phyloP scores from a whole-genome alignment of 176 grass and related monocot species.

The Alloteropsis semialata region DNA sequence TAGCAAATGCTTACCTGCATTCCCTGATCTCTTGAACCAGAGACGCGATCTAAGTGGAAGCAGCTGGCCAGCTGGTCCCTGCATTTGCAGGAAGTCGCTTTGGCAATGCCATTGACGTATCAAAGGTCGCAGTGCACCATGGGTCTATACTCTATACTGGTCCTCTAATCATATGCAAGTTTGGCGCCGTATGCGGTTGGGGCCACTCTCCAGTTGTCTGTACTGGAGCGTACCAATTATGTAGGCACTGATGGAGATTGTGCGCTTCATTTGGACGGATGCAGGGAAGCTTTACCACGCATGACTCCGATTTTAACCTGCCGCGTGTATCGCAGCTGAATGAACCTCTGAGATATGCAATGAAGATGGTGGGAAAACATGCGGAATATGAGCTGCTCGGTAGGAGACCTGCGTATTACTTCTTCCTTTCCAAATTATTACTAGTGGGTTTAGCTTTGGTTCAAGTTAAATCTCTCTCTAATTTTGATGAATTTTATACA shows the following conservation, averaged over 20 bases:
- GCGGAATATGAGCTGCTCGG: not conserved
- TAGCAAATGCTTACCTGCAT: not conserved
- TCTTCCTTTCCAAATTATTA: too few relatives aligned
- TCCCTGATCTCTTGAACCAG: not conserved
- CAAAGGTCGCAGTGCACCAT: not conserved
- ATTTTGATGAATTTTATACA: too few relatives aligned
- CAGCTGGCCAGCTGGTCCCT: slow-evolving; percentile 29
- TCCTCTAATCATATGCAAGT: slow-evolving; percentile 24
- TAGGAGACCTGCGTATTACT: too few relatives aligned
- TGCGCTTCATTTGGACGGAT: not conserved
- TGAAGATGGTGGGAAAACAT: not conserved
- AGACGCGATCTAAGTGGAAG: not conserved
- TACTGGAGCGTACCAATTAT: slow-evolving; percentile 9
- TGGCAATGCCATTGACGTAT: not conserved
- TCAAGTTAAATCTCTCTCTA: too few relatives aligned
- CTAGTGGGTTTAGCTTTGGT: too few relatives aligned
- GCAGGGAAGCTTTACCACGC: not conserved
- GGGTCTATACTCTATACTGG: not conserved
- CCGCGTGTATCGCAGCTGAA: not conserved
- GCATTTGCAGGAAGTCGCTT: slow-evolving; percentile 15
- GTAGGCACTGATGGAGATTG: not conserved
- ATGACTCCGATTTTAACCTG: not conserved
- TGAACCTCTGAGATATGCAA: not conserved
- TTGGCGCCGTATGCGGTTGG: not conserved
- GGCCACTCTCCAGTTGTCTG: slow-evolving; percentile 6